A percentile compares a stretch with the other conserved stretches of the same genome.
Evolutionary conservation across 2,329 filamentous ascomycete genomes (phyloP).

Genomic region (Xylaria sp.): DNA sequence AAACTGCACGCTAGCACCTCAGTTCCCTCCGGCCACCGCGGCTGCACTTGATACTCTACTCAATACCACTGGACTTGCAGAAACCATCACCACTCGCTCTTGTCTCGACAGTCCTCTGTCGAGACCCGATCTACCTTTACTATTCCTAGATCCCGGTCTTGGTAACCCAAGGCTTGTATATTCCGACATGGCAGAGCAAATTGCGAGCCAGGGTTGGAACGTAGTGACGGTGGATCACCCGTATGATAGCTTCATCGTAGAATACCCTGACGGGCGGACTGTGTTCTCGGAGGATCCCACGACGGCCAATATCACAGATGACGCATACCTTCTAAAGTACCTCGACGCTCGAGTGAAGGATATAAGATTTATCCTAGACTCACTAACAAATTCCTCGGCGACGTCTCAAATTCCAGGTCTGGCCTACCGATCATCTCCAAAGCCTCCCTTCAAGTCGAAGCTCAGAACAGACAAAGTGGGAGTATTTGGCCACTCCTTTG

Average conservation of each 20-base stretch:
- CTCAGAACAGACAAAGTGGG: constrained; percentile 46
- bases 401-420: constrained; percentile 51
- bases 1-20: constrained; percentile 34
- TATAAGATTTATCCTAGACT: constrained; percentile 51
- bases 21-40: constrained; percentile 28
- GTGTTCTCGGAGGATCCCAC: constrained; percentile 34
- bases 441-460: constrained; percentile 45
- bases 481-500: constrained; percentile 54
- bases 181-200: constrained; percentile 54
- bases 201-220: constrained; percentile 58
- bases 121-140: constrained; percentile 36
- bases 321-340: background rate
- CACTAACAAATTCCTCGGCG: constrained; percentile 39
- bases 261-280: constrained; percentile 57
- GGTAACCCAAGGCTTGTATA: constrained; percentile 57
- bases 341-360: constrained; percentile 51
- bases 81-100: constrained; percentile 37
- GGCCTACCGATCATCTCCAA: background rate
- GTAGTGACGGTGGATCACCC: constrained; percentile 62
- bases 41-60: constrained; percentile 15
- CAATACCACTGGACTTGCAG: constrained; percentile 26
- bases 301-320: constrained; percentile 31
- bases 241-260: constrained; percentile 56
- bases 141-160: constrained; percentile 59
- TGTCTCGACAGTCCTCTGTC: constrained; percentile 35